Conservation (phyloP, 2,329 filamentous ascomycete species). For the Thelonectria blattea region DNA sequence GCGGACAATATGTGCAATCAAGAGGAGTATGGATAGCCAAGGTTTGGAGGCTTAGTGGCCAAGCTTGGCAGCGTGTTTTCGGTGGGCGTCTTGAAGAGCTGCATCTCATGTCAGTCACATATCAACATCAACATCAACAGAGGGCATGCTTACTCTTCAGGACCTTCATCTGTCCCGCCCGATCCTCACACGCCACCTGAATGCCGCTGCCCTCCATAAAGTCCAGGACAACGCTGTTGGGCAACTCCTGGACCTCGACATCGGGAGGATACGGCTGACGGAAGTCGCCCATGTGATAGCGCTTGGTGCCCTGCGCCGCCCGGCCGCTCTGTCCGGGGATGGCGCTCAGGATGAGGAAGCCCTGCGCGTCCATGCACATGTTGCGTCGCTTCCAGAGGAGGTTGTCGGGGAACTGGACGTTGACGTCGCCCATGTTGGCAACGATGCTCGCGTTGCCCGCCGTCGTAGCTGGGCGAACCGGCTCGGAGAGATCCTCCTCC, state of each 20-base stretch:
- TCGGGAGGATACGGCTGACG: slow-evolving; percentile 80
- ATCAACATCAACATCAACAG: too few relatives aligned
- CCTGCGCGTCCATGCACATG: slow-evolving; percentile 82
- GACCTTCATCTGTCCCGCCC: slow-evolving; percentile 61
- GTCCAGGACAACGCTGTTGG: slow-evolving; percentile 76
- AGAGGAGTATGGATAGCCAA: not conserved
- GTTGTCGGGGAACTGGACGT: slow-evolving; percentile 96
- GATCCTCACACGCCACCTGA: slow-evolving; percentile 69
- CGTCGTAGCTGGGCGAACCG: slow-evolving; percentile 39
- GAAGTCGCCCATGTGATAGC: slow-evolving; percentile 88
- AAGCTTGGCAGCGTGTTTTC: slow-evolving; percentile 41
- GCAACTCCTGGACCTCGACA: slow-evolving; percentile 89
- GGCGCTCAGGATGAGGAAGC: slow-evolving; percentile 79
- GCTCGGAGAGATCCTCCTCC: slow-evolving; percentile 51
- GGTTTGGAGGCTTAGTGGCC: slow-evolving; percentile 35
- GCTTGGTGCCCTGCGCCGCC: slow-evolving; percentile 62
- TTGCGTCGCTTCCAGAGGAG: slow-evolving; percentile 95
- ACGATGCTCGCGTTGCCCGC: slow-evolving; percentile 51
- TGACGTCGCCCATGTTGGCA: slow-evolving; percentile 84
- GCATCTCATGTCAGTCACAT: slow-evolving; percentile 3
- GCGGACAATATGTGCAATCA: slow-evolving; percentile 3
- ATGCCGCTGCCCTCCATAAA: slow-evolving; percentile 66
- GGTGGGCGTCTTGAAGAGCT: slow-evolving; percentile 48
- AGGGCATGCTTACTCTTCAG: slow-evolving; percentile 55
- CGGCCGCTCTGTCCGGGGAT: slow-evolving; percentile 60